Percentiles rank a stretch among this genome's conserved stretches.
Conservation (phyloP, 2,329 filamentous ascomycete species). For the Cladosporium colombiae region DNA sequence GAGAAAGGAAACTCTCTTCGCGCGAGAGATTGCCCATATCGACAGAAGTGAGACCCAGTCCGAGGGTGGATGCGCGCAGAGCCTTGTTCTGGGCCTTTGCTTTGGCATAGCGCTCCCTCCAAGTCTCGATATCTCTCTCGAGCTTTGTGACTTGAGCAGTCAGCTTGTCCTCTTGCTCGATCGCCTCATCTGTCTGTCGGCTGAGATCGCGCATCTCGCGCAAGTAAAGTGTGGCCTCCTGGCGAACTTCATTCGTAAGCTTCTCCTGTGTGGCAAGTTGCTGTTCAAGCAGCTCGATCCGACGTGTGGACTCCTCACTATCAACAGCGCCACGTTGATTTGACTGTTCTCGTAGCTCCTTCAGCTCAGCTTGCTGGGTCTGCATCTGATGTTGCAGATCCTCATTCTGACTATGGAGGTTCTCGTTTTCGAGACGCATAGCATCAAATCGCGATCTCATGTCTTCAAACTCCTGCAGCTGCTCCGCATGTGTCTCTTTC, state of each 20-base stretch:
- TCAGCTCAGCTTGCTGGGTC: slow-evolving; percentile 40
- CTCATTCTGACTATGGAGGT: slow-evolving; percentile 18
- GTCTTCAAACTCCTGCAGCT: slow-evolving; percentile 28
- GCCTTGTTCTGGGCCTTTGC: slow-evolving; percentile 84
- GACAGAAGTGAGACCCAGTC: slow-evolving; percentile 60
- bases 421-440: slow-evolving; percentile 19
- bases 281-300: slow-evolving; percentile 57
- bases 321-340: neutral
- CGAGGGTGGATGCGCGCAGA: slow-evolving; percentile 77
- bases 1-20: slow-evolving; percentile 58
- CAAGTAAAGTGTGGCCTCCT: slow-evolving; percentile 79
- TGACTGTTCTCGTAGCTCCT: slow-evolving; percentile 32
- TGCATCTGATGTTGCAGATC: slow-evolving; percentile 22
- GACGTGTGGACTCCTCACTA: slow-evolving; percentile 57
- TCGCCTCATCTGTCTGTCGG: slow-evolving; percentile 72
- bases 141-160: slow-evolving; percentile 73
- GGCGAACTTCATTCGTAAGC: slow-evolving; percentile 82
- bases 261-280: slow-evolving; percentile 77
- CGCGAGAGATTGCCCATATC: slow-evolving; percentile 66
- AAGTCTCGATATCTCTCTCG: slow-evolving; percentile 81
- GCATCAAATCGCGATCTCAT: slow-evolving; percentile 25
- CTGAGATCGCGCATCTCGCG: slow-evolving; percentile 87
- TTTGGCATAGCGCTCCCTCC: slow-evolving; percentile 86
- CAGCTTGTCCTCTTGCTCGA: slow-evolving; percentile 80
- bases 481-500: slow-evolving; percentile 28